Conservation (phyloP, 164 flowering plant genomes). For the Magnolia changhungtana region DNA sequence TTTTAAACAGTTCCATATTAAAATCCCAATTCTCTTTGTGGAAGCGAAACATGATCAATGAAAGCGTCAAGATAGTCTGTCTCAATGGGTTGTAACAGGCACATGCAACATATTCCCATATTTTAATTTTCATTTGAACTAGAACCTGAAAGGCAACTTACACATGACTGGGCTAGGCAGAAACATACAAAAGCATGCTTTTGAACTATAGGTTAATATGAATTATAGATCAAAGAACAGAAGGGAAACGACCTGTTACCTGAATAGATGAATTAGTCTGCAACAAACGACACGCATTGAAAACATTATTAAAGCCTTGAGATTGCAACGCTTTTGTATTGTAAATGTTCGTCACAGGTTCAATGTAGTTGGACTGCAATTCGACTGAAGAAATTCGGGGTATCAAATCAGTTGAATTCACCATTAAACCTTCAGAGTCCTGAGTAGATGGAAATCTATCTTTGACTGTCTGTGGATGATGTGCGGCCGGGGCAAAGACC, state of each 20-base stretch:
- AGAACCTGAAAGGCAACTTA: background rate
- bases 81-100: too few relatives aligned
- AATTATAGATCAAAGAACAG: background rate
- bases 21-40: too few relatives aligned
- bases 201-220: background rate
- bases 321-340: conserved; percentile 29
- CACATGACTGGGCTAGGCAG: background rate
- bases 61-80: too few relatives aligned
- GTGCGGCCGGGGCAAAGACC: conserved; percentile 25
- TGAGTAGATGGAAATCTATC: conserved; percentile 21
- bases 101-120: background rate
- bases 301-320: conserved; percentile 37
- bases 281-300: conserved; percentile 61
- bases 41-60: too few relatives aligned
- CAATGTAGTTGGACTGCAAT: conserved; percentile 57
- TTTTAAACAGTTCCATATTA: too few relatives aligned
- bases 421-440: conserved; percentile 14
- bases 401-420: conserved; percentile 14
- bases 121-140: background rate
- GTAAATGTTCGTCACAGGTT: conserved; percentile 42
- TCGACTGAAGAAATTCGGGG: conserved; percentile 25
- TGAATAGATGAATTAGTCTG: conserved; percentile 66
- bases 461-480: conserved; percentile 11
- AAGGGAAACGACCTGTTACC: conserved; percentile 28
- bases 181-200: background rate